Evolutionary conservation across 345 rosid genomes (phyloP).

Genomic region (Camelina laxa): DNA sequence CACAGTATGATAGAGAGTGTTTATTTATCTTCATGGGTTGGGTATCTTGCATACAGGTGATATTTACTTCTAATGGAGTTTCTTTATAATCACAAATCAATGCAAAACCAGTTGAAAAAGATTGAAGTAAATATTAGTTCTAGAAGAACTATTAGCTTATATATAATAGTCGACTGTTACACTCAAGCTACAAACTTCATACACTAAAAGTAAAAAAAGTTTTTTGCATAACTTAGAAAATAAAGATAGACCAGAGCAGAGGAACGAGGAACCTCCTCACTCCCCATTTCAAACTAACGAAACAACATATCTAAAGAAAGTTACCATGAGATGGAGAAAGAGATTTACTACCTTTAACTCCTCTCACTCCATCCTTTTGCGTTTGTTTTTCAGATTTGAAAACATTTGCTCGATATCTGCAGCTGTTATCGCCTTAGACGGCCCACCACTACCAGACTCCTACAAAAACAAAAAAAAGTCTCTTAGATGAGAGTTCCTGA

Average conservation of each 20-base stretch:
- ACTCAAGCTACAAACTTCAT: slow-evolving; percentile 32
- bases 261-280: slow-evolving; percentile 12
- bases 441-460: slow-evolving; percentile 77
- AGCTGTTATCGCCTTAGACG: slow-evolving; percentile 82
- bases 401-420: slow-evolving; percentile 85
- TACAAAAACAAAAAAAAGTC: slow-evolving; percentile 34
- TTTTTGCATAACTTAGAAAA: slow-evolving; percentile 31
- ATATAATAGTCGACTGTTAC: slow-evolving; percentile 6
- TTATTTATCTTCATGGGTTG: not conserved
- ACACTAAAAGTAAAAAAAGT: slow-evolving; percentile 7
- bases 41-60: not conserved
- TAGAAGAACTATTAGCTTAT: slow-evolving; percentile 23
- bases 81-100: not conserved
- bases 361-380: slow-evolving; percentile 55
- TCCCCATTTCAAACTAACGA: slow-evolving; percentile 19
- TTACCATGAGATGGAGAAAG: not conserved
- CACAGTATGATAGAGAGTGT: not conserved
- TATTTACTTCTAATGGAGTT: not conserved
- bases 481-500: slow-evolving; percentile 12
- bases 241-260: slow-evolving; percentile 27
- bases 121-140: not conserved
- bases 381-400: slow-evolving; percentile 89
- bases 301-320: slow-evolving; percentile 19
- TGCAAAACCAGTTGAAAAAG: not conserved
- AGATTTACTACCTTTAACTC: slow-evolving; percentile 11